A percentile compares a stretch with the other conserved stretches of the same genome.
phyloP scores from a whole-genome alignment of 2,329 filamentous ascomycete genomes.

The Aspergillus hortae region DNA sequence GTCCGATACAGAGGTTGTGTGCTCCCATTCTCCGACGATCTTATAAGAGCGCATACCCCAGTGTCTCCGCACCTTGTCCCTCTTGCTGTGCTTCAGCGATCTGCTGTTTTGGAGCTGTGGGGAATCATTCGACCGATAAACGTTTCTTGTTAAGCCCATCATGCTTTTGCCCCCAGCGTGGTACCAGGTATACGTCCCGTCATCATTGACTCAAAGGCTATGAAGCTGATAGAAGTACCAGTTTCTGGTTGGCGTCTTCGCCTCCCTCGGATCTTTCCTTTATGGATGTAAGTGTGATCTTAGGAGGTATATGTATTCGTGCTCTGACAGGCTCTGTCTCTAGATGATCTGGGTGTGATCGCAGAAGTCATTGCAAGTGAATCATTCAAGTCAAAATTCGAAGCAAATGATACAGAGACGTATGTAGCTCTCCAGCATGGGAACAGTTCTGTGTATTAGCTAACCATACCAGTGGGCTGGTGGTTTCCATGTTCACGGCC shows the following conservation, averaged over 20 bases:
- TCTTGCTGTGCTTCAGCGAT: neutral
- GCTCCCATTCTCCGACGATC: slow-evolving; percentile 20
- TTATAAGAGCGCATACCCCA: slow-evolving; percentile 17
- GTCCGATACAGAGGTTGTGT: slow-evolving; percentile 11
- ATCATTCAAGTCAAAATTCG: slow-evolving; percentile 33
- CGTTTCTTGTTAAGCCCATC: slow-evolving; percentile 15
- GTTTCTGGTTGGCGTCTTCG: slow-evolving; percentile 58
- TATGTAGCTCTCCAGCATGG: slow-evolving; percentile 11
- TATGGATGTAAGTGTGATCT: slow-evolving; percentile 45
- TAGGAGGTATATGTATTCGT: neutral
- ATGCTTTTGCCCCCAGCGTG: slow-evolving; percentile 57
- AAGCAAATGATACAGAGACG: slow-evolving; percentile 27
- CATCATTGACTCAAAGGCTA: neutral
- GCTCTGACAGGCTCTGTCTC: neutral
- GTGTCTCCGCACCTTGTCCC: slow-evolving; percentile 16
- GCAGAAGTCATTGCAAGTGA: slow-evolving; percentile 51
- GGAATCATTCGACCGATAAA: neutral
- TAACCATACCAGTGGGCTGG: slow-evolving; percentile 52
- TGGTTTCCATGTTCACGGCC: slow-evolving; percentile 74
- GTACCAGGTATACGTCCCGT: slow-evolving; percentile 48
- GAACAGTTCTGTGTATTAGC: neutral
- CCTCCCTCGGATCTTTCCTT: slow-evolving; percentile 56
- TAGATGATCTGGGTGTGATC: slow-evolving; percentile 57
- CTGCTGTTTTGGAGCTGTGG: neutral
- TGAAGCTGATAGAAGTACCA: slow-evolving; percentile 25